A percentile compares a stretch with the other conserved stretches of the same genome.
Conservation (phyloP, 768 basidiomycete species). For the Suillus tomentosus region DNA sequence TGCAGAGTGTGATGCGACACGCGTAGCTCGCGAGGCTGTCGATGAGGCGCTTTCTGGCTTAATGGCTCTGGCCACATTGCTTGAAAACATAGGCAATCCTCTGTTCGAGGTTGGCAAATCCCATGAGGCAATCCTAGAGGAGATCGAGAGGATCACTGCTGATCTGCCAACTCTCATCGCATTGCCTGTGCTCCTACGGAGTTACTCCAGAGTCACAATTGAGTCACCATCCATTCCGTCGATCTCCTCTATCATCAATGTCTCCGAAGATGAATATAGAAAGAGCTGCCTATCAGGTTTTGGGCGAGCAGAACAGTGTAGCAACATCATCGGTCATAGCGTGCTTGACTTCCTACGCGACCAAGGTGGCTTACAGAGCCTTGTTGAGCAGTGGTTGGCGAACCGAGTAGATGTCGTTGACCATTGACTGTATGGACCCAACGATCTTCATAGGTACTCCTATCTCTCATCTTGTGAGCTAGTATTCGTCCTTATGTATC, state of each 20-base stretch:
- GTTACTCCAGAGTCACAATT: constrained; percentile 30
- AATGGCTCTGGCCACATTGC: constrained; percentile 53
- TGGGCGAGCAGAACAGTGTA: constrained; percentile 76
- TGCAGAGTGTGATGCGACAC: constrained; percentile 46
- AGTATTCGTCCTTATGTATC: neutral
- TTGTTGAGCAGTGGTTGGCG: constrained; percentile 51
- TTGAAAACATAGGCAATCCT: constrained; percentile 50
- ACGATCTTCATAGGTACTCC: neutral
- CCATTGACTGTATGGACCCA: constrained; percentile 22
- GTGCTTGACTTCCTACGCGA: constrained; percentile 52
- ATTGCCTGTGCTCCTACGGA: constrained; percentile 64
- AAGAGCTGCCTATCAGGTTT: constrained; percentile 73
- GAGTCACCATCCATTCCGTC: constrained; percentile 1
- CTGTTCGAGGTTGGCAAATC: constrained; percentile 23
- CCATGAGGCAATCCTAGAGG: constrained; percentile 32
- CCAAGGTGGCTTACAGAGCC: constrained; percentile 31
- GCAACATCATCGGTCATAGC: constrained; percentile 55
- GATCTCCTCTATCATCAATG: constrained; percentile 49
- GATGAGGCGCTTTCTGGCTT: constrained; percentile 76
- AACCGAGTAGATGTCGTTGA: constrained; percentile 18
- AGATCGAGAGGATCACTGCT: constrained; percentile 56
- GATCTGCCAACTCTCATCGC: constrained; percentile 76
- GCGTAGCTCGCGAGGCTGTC: constrained; percentile 76
- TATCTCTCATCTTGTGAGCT: neutral
- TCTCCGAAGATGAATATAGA: constrained; percentile 66